Evolutionary conservation across 1,284 basidiomycete species (phyloP).

Genomic region (Cutaneotrichosporon cutaneum): DNA sequence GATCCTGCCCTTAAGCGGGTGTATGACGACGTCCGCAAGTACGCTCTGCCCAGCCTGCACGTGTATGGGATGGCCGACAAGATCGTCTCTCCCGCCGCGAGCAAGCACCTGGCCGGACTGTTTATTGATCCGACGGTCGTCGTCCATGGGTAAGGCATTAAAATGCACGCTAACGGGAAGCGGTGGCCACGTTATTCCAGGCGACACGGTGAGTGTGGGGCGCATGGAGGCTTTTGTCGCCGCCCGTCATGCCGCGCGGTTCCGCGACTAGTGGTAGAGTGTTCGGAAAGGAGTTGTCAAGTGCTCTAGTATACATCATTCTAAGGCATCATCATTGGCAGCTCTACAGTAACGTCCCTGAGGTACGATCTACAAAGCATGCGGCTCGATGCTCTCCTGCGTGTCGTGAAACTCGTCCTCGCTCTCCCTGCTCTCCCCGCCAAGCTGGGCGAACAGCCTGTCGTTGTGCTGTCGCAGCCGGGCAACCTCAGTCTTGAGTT

Average conservation of each 20-base stretch:
- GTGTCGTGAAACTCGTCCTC: neutral
- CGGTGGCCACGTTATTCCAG: conserved; percentile 9
- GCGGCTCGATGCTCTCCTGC: neutral
- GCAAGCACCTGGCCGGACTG: conserved; percentile 56
- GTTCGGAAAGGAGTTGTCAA: no score
- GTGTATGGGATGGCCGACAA: conserved; percentile 75
- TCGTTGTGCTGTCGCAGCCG: neutral
- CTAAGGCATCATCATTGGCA: no score
- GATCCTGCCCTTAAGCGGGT: conserved; percentile 20
- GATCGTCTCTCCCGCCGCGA: conserved; percentile 70
- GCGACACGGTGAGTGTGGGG: neutral
- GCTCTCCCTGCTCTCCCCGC: neutral
- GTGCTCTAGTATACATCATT: no score
- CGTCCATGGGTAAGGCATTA: conserved; percentile 7
- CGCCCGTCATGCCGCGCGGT: no score
- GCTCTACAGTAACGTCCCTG: no score
- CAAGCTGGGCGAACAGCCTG: no score
- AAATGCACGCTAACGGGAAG: neutral
- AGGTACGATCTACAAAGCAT: neutral
- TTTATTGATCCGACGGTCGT: neutral
- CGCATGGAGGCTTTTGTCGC: no score
- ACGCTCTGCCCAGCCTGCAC: conserved; percentile 63
- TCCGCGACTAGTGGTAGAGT: no score
- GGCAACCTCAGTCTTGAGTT: neutral
- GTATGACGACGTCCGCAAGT: conserved; percentile 53